These are phyloP conservation scores for Leccinellum luteum DNA, from an alignment of 768 basidiomycete genomes.

Conservation along the genomic window DNA sequence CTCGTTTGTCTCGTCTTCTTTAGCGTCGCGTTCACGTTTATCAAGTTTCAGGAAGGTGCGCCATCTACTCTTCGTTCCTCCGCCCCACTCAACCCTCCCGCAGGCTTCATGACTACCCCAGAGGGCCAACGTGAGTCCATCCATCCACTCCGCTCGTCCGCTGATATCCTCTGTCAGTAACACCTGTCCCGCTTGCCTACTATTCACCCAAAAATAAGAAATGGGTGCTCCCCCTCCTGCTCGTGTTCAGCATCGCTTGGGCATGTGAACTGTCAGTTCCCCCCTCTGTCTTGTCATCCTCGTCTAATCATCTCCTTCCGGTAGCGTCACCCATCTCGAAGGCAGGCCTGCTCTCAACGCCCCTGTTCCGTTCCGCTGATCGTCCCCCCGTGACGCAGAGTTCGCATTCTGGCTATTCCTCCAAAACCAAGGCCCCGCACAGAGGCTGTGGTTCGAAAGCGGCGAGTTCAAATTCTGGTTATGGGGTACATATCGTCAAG, in stretches of 20 bases:
- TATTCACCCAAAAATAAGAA: constrained; percentile 46
- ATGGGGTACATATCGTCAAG: constrained; percentile 44
- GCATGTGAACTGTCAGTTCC: constrained; percentile 63
- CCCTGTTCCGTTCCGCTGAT: constrained; percentile 4
- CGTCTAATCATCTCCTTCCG: not conserved
- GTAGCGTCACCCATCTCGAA: constrained; percentile 79
- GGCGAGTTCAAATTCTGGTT: constrained; percentile 78
- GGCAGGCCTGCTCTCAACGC: constrained; percentile 37
- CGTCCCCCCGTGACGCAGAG: constrained; percentile 40
- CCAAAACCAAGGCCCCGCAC: constrained; percentile 68
- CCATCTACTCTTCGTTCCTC: not conserved
- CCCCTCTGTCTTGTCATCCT: not conserved
- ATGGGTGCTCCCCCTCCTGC: constrained; percentile 68
- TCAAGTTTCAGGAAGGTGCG: constrained; percentile 76
- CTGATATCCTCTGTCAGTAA: constrained; percentile 37
- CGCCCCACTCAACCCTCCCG: not conserved
- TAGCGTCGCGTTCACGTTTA: constrained; percentile 52
- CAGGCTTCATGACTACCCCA: constrained; percentile 17
- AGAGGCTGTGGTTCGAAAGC: constrained; percentile 76
- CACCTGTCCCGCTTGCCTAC: constrained; percentile 51
- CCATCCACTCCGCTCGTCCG: not conserved
- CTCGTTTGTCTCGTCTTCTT: constrained; percentile 67
- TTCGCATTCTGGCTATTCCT: constrained; percentile 83
- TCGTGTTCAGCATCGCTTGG: constrained; percentile 73
- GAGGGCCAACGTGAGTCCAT: constrained; percentile 12